A percentile compares a stretch with the other conserved stretches of the same genome.
Conservation (phyloP, 129 eudicot species). For the Lactuca sativa region DNA sequence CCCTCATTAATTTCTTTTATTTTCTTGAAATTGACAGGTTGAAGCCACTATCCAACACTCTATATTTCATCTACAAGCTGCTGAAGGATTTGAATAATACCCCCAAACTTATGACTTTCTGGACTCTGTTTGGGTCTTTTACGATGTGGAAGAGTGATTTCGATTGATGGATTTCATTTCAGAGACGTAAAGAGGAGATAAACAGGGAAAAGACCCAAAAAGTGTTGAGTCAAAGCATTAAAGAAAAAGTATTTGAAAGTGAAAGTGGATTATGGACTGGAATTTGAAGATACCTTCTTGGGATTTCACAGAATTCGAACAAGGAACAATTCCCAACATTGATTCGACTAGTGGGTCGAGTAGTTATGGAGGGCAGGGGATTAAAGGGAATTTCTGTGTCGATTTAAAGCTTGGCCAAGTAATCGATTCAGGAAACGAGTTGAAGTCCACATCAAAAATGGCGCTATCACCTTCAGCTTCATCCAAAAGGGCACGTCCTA, state of each 20-base stretch:
- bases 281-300: conserved; percentile 56
- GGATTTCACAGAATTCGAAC: conserved; percentile 51
- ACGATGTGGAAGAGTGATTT: background rate
- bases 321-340: conserved; percentile 47
- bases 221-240: conserved; percentile 20
- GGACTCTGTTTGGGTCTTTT: conserved; percentile 2
- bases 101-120: conserved; percentile 18
- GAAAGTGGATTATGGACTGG: conserved; percentile 50
- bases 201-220: conserved; percentile 11
- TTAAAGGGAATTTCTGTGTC: conserved; percentile 44
- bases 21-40: conserved; percentile 28
- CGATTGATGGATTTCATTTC: conserved; percentile 19
- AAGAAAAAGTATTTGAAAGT: conserved; percentile 32
- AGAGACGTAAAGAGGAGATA: conserved; percentile 8
- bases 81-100: background rate
- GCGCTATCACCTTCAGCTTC: conserved; percentile 48
- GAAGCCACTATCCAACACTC: conserved; percentile 18
- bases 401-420: conserved; percentile 69
- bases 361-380: conserved; percentile 37
- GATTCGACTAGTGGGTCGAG: conserved; percentile 43
- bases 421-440: conserved; percentile 36
- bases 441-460: conserved; percentile 32
- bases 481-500: conserved; percentile 50
- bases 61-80: background rate
- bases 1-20: background rate